Evolutionary conservation across 2,329 filamentous ascomycete species (phyloP).

Genomic region (Aspergillus latus): DNA sequence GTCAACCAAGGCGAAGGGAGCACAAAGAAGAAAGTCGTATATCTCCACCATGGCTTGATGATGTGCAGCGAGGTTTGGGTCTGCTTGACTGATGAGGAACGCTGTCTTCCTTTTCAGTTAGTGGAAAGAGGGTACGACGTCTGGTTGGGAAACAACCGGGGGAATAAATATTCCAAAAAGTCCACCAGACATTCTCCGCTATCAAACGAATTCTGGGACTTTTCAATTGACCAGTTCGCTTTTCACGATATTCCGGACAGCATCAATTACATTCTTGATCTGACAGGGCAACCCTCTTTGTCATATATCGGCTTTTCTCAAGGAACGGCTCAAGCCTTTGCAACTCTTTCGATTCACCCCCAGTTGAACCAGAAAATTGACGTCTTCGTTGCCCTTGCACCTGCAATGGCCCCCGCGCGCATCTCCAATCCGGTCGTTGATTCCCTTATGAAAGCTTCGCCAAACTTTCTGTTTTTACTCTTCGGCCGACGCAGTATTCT

Average conservation of each 20-base stretch:
- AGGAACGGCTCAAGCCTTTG: constrained; percentile 95
- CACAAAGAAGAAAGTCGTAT: constrained; percentile 79
- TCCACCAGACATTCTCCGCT: constrained; percentile 73
- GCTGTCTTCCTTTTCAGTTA: constrained; percentile 83
- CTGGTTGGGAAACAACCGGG: constrained; percentile 96
- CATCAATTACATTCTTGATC: constrained; percentile 85
- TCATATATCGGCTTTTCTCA: constrained; percentile 98
- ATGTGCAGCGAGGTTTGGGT: constrained; percentile 99
- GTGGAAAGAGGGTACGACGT: constrained; percentile 94
- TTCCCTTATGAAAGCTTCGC: constrained; percentile 88
- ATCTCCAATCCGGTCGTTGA: constrained; percentile 88
- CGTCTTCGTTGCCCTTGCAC: constrained; percentile 92
- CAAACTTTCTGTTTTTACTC: constrained; percentile 85
- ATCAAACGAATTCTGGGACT: constrained; percentile 85
- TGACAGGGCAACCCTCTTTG: constrained; percentile 76
- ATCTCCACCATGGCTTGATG: constrained; percentile 90
- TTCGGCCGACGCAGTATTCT: constrained; percentile 91
- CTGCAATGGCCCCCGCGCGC: constrained; percentile 93
- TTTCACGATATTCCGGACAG: constrained; percentile 96
- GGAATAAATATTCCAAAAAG: constrained; percentile 99
- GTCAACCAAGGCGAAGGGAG: constrained; percentile 69
- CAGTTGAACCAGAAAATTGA: constrained; percentile 89
- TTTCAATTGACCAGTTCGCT: constrained; percentile 97
- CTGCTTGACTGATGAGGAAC: constrained; percentile 79
- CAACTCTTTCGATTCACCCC: constrained; percentile 86